Base-by-base conservation (phyloP, 1,139 yeast species). In the Saccharomyces uvarum region DNA sequence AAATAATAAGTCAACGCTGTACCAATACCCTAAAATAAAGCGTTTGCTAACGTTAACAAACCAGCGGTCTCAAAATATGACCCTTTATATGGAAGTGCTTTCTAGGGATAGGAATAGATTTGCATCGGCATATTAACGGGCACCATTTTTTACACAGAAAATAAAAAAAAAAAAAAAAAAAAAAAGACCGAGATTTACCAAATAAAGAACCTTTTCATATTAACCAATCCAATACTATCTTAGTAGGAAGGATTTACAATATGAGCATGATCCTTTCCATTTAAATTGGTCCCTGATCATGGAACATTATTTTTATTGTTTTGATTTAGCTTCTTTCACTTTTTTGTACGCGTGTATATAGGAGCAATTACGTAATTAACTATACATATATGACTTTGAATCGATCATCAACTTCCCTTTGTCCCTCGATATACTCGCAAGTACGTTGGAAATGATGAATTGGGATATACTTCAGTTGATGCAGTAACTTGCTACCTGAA, bases 401-500 rank as follows among this genome's bases (percentile, higher is more conserved):
- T 59, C 86, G 73, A 33, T 79, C 83, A 61, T 85, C 91, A 51
- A 77, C 79, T 50, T 76, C 81, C 63, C 83, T 81, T 66, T 88
- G 95, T 29, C 79, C 80, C 38, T 75, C 74, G 54, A 89, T 83
- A 64, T 86, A 88, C 44, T 73, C 75, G 65, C 88, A 71, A 0
- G 95, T 86, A 56, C 95, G 76, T 58, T 80, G 77, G 65, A 88
- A 59, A 51, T 59, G 58, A 2, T 52, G 61, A n/a, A 65, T 60
- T 4, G 59, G 61, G 14, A 57, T 51, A n/a, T 54, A 42, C 16
- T 54, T 50, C 24, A 57, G 52, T 4, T 56, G 48, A 21, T 49
- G 33, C 2, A 21, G 11, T 21, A 44, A 13, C n/a, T 42, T 14
- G 19, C 44, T 38, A 38, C 44, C 44, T 4, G 44, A 38, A 11